These are phyloP conservation scores for Cyberlindnera suaveolens DNA, from an alignment of 805 yeast species.

Conservation along the genomic window DNA sequence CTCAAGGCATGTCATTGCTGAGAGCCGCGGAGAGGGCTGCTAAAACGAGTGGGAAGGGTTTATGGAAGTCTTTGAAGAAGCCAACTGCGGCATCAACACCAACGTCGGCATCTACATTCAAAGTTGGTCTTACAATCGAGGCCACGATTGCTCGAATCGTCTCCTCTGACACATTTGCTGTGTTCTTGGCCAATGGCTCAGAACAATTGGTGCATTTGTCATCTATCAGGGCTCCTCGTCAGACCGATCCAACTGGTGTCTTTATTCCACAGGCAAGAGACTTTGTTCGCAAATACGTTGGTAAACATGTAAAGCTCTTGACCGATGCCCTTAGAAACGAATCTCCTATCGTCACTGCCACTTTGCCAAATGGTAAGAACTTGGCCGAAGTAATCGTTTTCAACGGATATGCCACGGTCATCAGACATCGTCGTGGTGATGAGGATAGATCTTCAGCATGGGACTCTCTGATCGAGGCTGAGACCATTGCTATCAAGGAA, in stretches of 20 bases:
- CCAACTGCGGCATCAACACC: constrained; percentile 18
- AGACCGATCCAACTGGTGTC: constrained; percentile 49
- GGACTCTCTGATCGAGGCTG: constrained; percentile 71
- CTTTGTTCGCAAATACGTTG: constrained; percentile 65
- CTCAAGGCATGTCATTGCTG: constrained; percentile 51
- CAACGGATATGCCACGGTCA: constrained; percentile 70
- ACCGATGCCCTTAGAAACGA: constrained; percentile 68
- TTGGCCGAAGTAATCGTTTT: constrained; percentile 54
- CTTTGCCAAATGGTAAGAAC: constrained; percentile 46
- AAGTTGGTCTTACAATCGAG: constrained; percentile 42
- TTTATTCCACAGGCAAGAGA: constrained; percentile 66
- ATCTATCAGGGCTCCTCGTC: constrained; percentile 70
- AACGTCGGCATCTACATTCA: constrained; percentile 23
- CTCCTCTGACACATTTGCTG: constrained; percentile 59
- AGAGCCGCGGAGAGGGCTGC: constrained; percentile 65
- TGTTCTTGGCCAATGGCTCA: constrained; percentile 43
- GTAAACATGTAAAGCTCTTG: constrained; percentile 56
- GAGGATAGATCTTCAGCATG: constrained; percentile 65
- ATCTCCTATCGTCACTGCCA: constrained; percentile 58
- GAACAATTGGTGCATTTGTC: constrained; percentile 63
- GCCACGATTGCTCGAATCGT: constrained; percentile 57
- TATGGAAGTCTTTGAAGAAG: constrained; percentile 42
- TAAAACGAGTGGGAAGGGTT: constrained; percentile 44
- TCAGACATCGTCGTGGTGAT: constrained; percentile 70
- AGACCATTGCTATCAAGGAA: constrained; percentile 47